Evolutionary conservation across 2,329 filamentous ascomycete genomes (phyloP).

Genomic region (Cladorrhinum sp.): DNA sequence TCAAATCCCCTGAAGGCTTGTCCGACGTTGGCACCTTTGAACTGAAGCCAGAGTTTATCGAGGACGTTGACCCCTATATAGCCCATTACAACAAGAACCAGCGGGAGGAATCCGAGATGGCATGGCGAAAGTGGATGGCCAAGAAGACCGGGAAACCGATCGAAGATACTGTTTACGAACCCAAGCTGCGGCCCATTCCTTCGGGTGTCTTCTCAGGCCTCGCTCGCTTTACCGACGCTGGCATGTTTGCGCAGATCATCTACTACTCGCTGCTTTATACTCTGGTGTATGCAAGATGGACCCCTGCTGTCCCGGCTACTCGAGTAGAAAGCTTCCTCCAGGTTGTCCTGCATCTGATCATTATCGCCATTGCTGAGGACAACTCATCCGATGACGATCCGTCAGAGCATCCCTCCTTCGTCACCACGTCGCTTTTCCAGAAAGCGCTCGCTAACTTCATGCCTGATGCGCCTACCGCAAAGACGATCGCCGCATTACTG

Average conservation of each 20-base stretch:
- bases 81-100: constrained; percentile 97
- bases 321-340: constrained; percentile 89
- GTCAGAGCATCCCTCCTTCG: constrained; percentile 62
- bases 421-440: constrained; percentile 65
- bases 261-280: constrained; percentile 86
- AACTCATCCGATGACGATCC: constrained; percentile 50
- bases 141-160: constrained; percentile 78
- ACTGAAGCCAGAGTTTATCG: constrained; percentile 79
- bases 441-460: constrained; percentile 61
- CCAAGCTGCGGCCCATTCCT: constrained; percentile 71
- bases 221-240: constrained; percentile 75
- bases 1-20: constrained; percentile 84
- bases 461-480: constrained; percentile 52
- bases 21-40: constrained; percentile 94
- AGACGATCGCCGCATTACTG: constrained; percentile 63
- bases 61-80: constrained; percentile 91
- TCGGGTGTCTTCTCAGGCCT: constrained; percentile 76
- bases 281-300: constrained; percentile 64
- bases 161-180: constrained; percentile 88
- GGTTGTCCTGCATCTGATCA: constrained; percentile 80
- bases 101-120: constrained; percentile 87
- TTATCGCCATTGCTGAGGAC: constrained; percentile 86
- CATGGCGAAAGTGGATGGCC: constrained; percentile 82
- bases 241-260: constrained; percentile 84
- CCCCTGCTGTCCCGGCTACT: constrained; percentile 73